Conservation (phyloP, 371 early-diverging fungal species). For the Apophysomyces ossiformis region DNA sequence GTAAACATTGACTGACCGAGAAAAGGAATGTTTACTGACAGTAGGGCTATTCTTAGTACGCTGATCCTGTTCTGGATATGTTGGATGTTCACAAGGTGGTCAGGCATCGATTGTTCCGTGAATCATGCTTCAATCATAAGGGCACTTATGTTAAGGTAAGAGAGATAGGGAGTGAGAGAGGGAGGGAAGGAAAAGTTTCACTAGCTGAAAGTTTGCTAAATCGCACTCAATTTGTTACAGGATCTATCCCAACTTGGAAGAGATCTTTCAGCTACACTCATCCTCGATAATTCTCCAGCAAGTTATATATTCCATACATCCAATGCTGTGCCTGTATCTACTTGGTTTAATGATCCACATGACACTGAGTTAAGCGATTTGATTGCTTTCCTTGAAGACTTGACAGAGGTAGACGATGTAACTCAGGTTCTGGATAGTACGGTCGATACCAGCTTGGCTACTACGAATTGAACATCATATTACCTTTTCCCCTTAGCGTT, state of each 20-base stretch:
- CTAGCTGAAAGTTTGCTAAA: no score
- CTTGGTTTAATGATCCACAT: constrained; percentile 96
- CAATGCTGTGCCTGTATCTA: constrained; percentile 94
- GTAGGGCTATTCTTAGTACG: constrained; percentile 72
- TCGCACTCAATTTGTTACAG: constrained; percentile 38
- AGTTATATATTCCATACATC: constrained; percentile 93
- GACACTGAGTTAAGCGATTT: constrained; percentile 94
- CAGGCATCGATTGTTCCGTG: constrained; percentile 92
- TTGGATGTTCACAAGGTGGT: constrained; percentile 87
- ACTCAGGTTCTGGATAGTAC: constrained; percentile 76
- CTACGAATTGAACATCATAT: neutral
- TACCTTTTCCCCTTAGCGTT: neutral
- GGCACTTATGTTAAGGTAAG: constrained; percentile 87
- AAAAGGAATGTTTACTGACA: neutral
- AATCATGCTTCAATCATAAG: constrained; percentile 92
- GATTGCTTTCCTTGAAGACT: constrained; percentile 90
- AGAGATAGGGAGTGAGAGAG: no score
- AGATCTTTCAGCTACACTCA: constrained; percentile 76
- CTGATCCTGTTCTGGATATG: constrained; percentile 94
- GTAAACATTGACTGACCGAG: constrained; percentile 44
- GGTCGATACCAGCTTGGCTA: constrained; percentile 12
- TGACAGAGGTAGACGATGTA: constrained; percentile 89
- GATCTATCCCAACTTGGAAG: constrained; percentile 85
- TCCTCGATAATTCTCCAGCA: constrained; percentile 92
- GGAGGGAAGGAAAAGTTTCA: no score